These are phyloP conservation scores for Epichloe bromicola DNA, from an alignment of 2,329 filamentous ascomycete genomes.

Conservation along the genomic window DNA sequence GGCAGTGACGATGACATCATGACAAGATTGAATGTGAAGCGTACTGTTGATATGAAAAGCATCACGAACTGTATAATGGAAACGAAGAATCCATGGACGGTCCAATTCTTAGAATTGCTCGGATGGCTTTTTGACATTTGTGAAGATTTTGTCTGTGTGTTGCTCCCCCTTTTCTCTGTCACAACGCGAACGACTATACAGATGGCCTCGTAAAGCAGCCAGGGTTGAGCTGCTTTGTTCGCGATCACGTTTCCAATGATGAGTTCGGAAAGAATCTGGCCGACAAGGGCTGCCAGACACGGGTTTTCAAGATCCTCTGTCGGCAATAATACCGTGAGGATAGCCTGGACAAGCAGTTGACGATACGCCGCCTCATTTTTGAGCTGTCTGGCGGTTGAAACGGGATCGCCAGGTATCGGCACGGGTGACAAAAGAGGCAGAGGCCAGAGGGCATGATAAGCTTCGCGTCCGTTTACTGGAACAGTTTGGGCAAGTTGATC, in stretches of 20 bases:
- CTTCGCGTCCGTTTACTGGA: constrained; percentile 46
- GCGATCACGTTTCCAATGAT: constrained; percentile 73
- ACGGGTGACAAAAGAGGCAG: constrained; percentile 71
- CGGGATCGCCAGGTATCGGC: constrained; percentile 41
- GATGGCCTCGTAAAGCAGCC: constrained; percentile 77
- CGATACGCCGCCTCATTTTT: constrained; percentile 76
- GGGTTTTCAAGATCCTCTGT: constrained; percentile 86
- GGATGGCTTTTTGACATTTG: constrained; percentile 1
- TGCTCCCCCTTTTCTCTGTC: constrained; percentile 16
- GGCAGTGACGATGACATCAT: constrained; percentile 56
- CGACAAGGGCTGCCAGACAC: constrained; percentile 70
- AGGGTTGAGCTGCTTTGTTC: constrained; percentile 72
- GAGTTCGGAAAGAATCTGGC: constrained; percentile 80
- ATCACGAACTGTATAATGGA: constrained; percentile 41
- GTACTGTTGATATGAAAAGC: constrained; percentile 47
- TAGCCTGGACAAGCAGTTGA: constrained; percentile 71
- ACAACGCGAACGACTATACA: constrained; percentile 50
- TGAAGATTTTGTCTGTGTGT: constrained; percentile 1
- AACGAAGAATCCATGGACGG: constrained; percentile 39
- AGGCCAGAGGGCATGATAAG: constrained; percentile 77
- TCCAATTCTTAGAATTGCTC: constrained; percentile 20
- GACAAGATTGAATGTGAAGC: constrained; percentile 51
- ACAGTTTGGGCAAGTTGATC: constrained; percentile 46
- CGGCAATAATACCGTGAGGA: constrained; percentile 72
- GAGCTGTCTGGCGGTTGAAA: constrained; percentile 45